Base-by-base conservation (phyloP, 257 asterid species). In the Rubia yunnanensis region DNA sequence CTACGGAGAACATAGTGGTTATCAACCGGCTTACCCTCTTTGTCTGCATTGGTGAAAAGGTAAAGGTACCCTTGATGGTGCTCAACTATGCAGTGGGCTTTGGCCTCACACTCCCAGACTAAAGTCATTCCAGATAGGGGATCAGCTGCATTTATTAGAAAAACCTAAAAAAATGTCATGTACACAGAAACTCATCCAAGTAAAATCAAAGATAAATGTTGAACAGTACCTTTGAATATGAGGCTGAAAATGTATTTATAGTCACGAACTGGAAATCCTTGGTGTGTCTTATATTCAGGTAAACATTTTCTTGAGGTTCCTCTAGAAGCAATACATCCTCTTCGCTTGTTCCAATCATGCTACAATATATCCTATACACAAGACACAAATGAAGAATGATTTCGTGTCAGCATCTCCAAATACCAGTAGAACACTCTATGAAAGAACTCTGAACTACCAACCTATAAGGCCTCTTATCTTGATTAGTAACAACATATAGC, bases 51-150 rank as follows among this genome's bases (percentile, higher is more conserved):
- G 3, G 99, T 89, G 73, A 92, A 89, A 68, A 92, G 90, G 82
- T 83, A 92, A 71, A 92, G 90, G 77, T 77, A 86, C 60, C 97
- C 99, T 77, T 79, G 91, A 79, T 90, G 97, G 79, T 94, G 99
- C 85, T 94, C 99, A 66, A 88, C 67, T 76, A 90, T 79, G 79
- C 99, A 88, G 77, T 86, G 95, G 60, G 79, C 80, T 66, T 80
- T 84, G 30, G 82, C 77, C 70, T 81, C 96, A 55, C 96, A 80
- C 66, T 90, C 97, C 95, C 96, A 90, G 66, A 88, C 78, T 69
- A 82, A 95, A 54, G 78, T 80, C 87, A 86, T 78, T 44, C 86
- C 86, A 71, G 95, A 83, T 74, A 94, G 81, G 66, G 99, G 99
- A 70, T 88, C 89, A 70, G 95, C 91, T 86, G 96, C 90, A 82